Percentiles rank a stretch among this genome's conserved stretches.
phyloP scores from a whole-genome alignment of 163 green algal species.

The Scenedesmus sp. region DNA sequence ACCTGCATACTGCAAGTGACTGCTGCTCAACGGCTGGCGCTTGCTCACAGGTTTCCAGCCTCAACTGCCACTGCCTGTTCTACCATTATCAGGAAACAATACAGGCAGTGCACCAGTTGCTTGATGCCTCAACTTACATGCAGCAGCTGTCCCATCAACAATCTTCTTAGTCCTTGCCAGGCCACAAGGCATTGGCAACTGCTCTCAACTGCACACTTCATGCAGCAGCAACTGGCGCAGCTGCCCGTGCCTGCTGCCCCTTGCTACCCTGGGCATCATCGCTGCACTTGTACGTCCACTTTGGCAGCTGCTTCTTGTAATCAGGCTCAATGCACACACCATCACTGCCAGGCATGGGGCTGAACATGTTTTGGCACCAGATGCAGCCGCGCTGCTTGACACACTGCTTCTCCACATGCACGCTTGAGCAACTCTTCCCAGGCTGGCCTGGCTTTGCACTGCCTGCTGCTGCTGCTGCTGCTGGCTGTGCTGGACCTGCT shows the following conservation, averaged over 20 bases:
- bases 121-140: too few relatives aligned
- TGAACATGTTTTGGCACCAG: slow-evolving; percentile 12
- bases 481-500: neutral
- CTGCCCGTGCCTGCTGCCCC: neutral
- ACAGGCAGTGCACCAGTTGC: too few relatives aligned
- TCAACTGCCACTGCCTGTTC: too few relatives aligned
- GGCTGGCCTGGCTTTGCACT: neutral
- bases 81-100: too few relatives aligned
- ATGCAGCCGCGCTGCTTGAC: neutral
- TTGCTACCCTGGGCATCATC: neutral
- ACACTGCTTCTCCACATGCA: neutral
- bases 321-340: slow-evolving; percentile 29
- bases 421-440: neutral
- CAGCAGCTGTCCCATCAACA: too few relatives aligned
- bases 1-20: too few relatives aligned
- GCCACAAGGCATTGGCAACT: too few relatives aligned
- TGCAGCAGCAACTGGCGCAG: neutral
- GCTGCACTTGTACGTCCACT: slow-evolving; percentile 7
- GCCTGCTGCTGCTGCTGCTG: slow-evolving; percentile 7
- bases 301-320: neutral
- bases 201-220: neutral
- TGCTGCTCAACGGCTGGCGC: too few relatives aligned
- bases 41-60: too few relatives aligned
- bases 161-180: too few relatives aligned
- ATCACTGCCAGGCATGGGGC: slow-evolving; percentile 26